Conservation (phyloP, 2,329 filamentous ascomycete species). For the Aureobasidium sp. region DNA sequence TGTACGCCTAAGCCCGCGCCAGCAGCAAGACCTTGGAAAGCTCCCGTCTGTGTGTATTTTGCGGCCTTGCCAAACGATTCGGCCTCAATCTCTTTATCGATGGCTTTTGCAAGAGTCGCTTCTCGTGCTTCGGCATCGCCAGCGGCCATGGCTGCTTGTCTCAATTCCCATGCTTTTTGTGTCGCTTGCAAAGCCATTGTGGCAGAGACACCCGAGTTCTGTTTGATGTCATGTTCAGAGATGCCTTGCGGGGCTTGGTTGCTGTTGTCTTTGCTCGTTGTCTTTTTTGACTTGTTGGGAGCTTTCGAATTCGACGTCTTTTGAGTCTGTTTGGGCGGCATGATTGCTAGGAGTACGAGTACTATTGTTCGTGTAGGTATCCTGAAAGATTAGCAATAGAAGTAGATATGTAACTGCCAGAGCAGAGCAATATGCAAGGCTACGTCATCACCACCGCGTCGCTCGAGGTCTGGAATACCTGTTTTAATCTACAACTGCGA, state of each 20-base stretch:
- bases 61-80: slow-evolving; percentile 37
- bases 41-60: slow-evolving; percentile 33
- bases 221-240: slow-evolving; percentile 32
- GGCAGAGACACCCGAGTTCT: slow-evolving; percentile 34
- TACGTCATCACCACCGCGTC: neutral
- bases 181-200: slow-evolving; percentile 30
- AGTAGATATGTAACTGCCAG: neutral
- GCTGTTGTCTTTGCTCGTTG: neutral
- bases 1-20: slow-evolving; percentile 33
- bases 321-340: neutral
- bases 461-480: neutral
- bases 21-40: slow-evolving; percentile 35
- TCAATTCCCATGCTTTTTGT: slow-evolving; percentile 34
- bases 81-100: slow-evolving; percentile 36
- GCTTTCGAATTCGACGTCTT: neutral
- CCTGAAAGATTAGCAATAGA: neutral
- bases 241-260: slow-evolving; percentile 19
- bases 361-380: neutral
- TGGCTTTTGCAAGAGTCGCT: slow-evolving; percentile 33
- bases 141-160: slow-evolving; percentile 34
- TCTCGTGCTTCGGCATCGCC: slow-evolving; percentile 33
- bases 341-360: neutral
- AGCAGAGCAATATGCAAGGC: neutral
- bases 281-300: neutral
- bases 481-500: neutral